Conservation (phyloP, 2,329 filamentous ascomycete genomes). For the Exophiala alcalophila region DNA sequence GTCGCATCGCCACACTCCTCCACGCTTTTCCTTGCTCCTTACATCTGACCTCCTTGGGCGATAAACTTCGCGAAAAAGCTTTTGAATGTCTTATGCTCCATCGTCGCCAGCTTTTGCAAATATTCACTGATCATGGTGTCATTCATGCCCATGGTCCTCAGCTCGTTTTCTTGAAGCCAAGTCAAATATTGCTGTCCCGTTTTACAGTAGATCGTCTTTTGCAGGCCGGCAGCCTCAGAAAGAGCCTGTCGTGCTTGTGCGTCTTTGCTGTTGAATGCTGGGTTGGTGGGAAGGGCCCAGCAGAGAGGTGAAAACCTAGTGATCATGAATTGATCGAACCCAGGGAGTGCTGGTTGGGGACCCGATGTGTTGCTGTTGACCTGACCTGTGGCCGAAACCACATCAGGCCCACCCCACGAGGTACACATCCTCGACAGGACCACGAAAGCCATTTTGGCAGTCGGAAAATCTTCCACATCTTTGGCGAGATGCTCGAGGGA, state of each 20-base stretch:
- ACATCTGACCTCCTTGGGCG: conserved; percentile 28
- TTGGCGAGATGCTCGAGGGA: conserved; percentile 82
- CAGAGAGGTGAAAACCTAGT: conserved; percentile 82
- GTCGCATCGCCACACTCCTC: conserved; percentile 5
- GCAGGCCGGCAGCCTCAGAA: conserved; percentile 78
- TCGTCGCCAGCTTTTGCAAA: conserved; percentile 43
- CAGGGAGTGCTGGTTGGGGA: conserved; percentile 60
- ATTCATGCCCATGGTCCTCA: conserved; percentile 50
- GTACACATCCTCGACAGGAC: conserved; percentile 78
- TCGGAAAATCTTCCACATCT: conserved; percentile 66
- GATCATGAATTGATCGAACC: conserved; percentile 89
- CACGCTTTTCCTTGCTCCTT: conserved; percentile 12
- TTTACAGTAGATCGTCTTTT: conserved; percentile 88
- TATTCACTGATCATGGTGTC: conserved; percentile 47
- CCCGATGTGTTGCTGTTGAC: conserved; percentile 38
- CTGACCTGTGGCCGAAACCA: conserved; percentile 43
- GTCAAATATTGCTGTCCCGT: conserved; percentile 75
- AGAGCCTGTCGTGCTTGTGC: conserved; percentile 86
- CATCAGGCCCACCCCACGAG: conserved; percentile 86
- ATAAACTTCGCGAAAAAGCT: conserved; percentile 45
- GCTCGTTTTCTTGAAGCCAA: conserved; percentile 45
- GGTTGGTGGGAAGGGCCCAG: conserved; percentile 81
- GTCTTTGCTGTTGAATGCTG: conserved; percentile 78
- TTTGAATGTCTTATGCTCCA: conserved; percentile 47
- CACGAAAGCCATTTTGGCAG: conserved; percentile 72